phyloP scores from a whole-genome alignment of 1,284 basidiomycete genomes.

The Moesziomyces sp. region DNA sequence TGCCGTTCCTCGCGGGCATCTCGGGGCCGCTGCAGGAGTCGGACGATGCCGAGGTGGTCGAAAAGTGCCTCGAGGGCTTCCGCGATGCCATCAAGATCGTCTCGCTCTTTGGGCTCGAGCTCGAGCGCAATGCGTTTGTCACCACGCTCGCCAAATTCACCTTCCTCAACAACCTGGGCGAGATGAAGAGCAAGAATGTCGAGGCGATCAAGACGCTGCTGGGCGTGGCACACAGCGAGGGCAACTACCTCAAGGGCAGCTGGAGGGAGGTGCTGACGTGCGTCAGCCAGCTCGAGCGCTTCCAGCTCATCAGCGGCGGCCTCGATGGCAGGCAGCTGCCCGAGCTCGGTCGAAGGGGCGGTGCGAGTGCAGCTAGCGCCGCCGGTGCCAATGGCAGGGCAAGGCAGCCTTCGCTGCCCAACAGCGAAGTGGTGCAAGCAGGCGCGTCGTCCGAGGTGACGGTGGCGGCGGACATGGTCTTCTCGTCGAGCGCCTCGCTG shows the following conservation, averaged over 20 bases:
- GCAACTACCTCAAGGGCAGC: constrained; percentile 66
- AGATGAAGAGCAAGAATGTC: constrained; percentile 68
- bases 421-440: constrained; percentile 95
- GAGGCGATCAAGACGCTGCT: constrained; percentile 67
- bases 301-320: constrained; percentile 67
- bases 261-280: constrained; percentile 67
- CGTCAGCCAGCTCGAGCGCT: constrained; percentile 66
- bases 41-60: constrained; percentile 62
- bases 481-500: constrained; percentile 91
- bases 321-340: constrained; percentile 75
- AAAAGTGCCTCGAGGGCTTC: constrained; percentile 63
- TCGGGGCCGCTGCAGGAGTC: constrained; percentile 65
- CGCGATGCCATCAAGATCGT: constrained; percentile 67
- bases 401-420: constrained; percentile 69
- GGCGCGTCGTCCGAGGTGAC: constrained; percentile 98
- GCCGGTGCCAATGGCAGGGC: constrained; percentile 11
- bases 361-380: constrained; percentile 7
- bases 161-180: constrained; percentile 67
- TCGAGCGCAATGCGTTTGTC: constrained; percentile 67
- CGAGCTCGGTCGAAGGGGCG: constrained; percentile 77
- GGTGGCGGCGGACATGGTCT: constrained; percentile 98
- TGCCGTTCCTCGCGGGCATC: constrained; percentile 67
- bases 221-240: constrained; percentile 66
- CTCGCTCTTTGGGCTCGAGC: constrained; percentile 65
- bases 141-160: constrained; percentile 68